These are phyloP conservation scores for Pueraria montana DNA, from an alignment of 306 rosid genomes.

Conservation along the genomic window DNA sequence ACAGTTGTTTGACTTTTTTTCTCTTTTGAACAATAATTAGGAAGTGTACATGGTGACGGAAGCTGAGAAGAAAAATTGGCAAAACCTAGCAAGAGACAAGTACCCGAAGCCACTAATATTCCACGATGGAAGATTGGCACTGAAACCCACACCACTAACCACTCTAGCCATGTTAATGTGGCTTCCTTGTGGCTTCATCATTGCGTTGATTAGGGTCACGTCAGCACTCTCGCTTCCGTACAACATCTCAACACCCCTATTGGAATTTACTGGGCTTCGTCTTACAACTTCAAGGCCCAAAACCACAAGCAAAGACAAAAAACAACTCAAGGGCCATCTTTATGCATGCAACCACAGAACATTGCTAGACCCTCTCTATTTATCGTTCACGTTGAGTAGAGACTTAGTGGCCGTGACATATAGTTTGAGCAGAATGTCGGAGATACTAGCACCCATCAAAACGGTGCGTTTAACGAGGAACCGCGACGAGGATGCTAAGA, in stretches of 20 bases:
- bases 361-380: constrained; percentile 67
- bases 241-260: constrained; percentile 50
- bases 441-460: constrained; percentile 70
- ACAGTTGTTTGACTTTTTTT: neutral
- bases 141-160: constrained; percentile 56
- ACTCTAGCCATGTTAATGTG: constrained; percentile 59
- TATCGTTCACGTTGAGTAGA: constrained; percentile 49
- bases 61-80: constrained; percentile 69
- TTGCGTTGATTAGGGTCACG: constrained; percentile 46
- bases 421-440: constrained; percentile 76
- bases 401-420: constrained; percentile 67
- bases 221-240: constrained; percentile 43
- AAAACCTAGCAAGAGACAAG: constrained; percentile 55
- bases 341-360: constrained; percentile 87
- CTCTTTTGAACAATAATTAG: constrained; percentile 47
- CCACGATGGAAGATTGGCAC: constrained; percentile 80
- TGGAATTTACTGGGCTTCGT: constrained; percentile 57
- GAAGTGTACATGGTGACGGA: constrained; percentile 61
- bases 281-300: constrained; percentile 49
- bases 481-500: constrained; percentile 57
- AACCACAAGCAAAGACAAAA: neutral
- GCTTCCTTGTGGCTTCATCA: constrained; percentile 59
- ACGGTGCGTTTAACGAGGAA: constrained; percentile 74
- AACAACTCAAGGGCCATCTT: constrained; percentile 24
- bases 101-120: constrained; percentile 67